Evolutionary conservation across 2,329 filamentous ascomycete genomes (phyloP), one percentile per base, ranked within the genome.

Genomic region (Trichophyton rubrum): DNA sequence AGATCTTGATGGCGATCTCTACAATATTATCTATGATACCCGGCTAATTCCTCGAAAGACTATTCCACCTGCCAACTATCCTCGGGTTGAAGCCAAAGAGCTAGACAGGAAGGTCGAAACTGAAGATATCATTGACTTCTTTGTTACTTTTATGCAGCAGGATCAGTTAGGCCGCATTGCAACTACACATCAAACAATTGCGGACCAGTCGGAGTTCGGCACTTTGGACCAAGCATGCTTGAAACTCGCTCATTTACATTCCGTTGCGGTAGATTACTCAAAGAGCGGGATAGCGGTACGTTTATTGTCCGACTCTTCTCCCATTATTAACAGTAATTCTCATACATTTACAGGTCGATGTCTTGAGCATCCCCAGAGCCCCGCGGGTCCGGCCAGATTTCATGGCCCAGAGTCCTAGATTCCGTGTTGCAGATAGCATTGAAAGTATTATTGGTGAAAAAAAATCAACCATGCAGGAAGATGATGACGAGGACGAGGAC

Each of bases 1-100:
- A 0, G 90, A 95, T 70, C 79, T 95, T 0, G 89, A 93, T 64
- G 90, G 90, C 0, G 90, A 96, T 69, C 74, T 89, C 0, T 95
- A 88, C 71, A 87, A 90, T 64, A 74, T 95, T 57, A 88, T 95
- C 56, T 93, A 82, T 79, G 89, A 95, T 65, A 66, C 72, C 0
- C 68, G 71, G 0, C 77, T 84, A 0, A 70, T 80, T 1, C 78
- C 81, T 0, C 69, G 68, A 3, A 66, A 61, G 0, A 75, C 73
- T 0, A 82, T 78, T n/a, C 0, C 2, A 0, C 82, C 90, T 0
- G 89, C 89, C 0, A 83, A 90, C 64, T 95, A 95, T 66, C 80
- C 83, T 2, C 78, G 82, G 1, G 77, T 82, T 0, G 15, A 65
- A 0, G 82, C 87, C 0, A 62, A 78, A 0, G 77, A 85, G 56